phyloP scores from a whole-genome alignment of 371 early-diverging fungal genomes.

The Rhizopus sp. region DNA sequence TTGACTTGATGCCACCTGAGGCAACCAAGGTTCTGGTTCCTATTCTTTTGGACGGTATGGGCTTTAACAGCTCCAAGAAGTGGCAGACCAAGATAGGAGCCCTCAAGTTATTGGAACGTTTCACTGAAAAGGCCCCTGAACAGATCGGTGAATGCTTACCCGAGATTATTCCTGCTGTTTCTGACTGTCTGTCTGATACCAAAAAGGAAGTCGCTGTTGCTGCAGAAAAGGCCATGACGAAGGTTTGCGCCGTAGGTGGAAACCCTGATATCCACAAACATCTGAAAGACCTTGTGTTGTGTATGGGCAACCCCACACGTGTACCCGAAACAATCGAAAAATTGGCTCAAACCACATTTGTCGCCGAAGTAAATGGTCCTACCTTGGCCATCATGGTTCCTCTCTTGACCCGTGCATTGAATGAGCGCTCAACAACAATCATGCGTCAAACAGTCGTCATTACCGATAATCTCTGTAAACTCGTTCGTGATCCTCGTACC shows the following conservation, averaged over 20 bases:
- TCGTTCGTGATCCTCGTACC: constrained; percentile 64
- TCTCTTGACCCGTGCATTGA: constrained; percentile 63
- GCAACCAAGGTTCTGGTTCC: constrained; percentile 63
- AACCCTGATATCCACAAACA: constrained; percentile 78
- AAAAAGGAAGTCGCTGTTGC: constrained; percentile 63
- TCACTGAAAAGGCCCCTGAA: constrained; percentile 61
- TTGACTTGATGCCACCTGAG: constrained; percentile 56
- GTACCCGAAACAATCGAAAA: constrained; percentile 71
- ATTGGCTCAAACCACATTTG: constrained; percentile 78
- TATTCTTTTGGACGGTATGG: constrained; percentile 63
- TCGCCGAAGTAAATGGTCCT: constrained; percentile 77
- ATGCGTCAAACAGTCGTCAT: constrained; percentile 64
- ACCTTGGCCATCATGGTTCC: constrained; percentile 81
- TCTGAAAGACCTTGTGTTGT: constrained; percentile 66
- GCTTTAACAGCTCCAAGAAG: constrained; percentile 57
- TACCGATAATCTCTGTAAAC: constrained; percentile 63
- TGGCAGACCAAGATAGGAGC: constrained; percentile 81
- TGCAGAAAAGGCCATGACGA: constrained; percentile 61
- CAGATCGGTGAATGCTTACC: constrained; percentile 70
- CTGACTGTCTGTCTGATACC: constrained; percentile 74
- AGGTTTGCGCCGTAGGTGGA: constrained; percentile 70
- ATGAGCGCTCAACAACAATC: constrained; percentile 57
- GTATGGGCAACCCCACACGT: constrained; percentile 76
- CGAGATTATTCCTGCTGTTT: constrained; percentile 71
- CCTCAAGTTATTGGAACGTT: constrained; percentile 54